Percentiles rank a stretch among this genome's conserved stretches.
These are phyloP conservation scores for Trametes hirsuta DNA, from an alignment of 1,284 basidiomycete species.

Conservation along the genomic window DNA sequence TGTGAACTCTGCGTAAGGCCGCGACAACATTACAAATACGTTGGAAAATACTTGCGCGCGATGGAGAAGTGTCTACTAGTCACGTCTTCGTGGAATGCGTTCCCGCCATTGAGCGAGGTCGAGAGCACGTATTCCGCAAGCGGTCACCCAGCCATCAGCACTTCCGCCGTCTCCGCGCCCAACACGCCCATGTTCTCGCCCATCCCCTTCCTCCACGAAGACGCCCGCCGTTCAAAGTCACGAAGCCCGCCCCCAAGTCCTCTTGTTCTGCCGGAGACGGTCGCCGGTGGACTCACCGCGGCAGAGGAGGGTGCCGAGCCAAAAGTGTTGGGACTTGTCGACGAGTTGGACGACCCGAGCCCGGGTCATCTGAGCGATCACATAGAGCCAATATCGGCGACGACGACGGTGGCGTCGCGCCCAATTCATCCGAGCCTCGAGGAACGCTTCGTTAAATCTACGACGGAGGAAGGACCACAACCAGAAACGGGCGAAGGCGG, in stretches of 20 bases:
- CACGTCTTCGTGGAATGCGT: slow-evolving; percentile 77
- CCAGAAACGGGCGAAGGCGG: slow-evolving; percentile 17
- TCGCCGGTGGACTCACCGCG: slow-evolving; percentile 25
- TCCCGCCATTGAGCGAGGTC: slow-evolving; percentile 55
- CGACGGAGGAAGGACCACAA: slow-evolving; percentile 30
- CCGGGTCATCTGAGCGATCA: slow-evolving; percentile 82
- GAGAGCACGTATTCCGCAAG: slow-evolving; percentile 40
- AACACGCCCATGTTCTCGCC: slow-evolving; percentile 83
- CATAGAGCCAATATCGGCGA: slow-evolving; percentile 68
- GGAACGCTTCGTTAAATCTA: slow-evolving; percentile 66
- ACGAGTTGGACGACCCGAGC: slow-evolving; percentile 80
- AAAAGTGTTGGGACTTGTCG: slow-evolving; percentile 71
- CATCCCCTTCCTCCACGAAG: slow-evolving; percentile 80
- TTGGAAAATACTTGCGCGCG: slow-evolving; percentile 92
- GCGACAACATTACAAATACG: slow-evolving; percentile 69
- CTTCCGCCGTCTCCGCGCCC: slow-evolving; percentile 54
- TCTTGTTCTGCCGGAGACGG: slow-evolving; percentile 50
- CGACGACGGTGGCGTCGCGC: slow-evolving; percentile 50
- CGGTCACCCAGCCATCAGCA: slow-evolving; percentile 38
- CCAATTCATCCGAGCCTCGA: slow-evolving; percentile 63
- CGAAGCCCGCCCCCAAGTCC: slow-evolving; percentile 78
- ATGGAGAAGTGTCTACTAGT: slow-evolving; percentile 86
- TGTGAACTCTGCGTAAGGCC: slow-evolving; percentile 85
- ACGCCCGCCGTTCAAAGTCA: slow-evolving; percentile 73
- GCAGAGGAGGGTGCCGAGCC: slow-evolving; percentile 39